phyloP scores from a whole-genome alignment of 2,329 filamentous ascomycete species.

The Tothia fuscella region DNA sequence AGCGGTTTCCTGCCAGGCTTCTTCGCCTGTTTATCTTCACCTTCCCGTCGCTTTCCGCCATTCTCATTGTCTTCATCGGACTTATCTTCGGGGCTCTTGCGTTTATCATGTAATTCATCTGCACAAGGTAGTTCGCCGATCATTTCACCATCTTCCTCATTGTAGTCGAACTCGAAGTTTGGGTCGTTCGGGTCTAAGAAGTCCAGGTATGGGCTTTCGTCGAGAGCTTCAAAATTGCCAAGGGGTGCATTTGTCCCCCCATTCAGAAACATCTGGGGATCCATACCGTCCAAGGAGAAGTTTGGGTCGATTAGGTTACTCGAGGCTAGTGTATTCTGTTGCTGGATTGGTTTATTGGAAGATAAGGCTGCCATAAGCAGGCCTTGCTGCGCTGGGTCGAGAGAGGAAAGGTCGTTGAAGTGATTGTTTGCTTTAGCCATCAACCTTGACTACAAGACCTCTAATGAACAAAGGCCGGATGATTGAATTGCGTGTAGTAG shows the following conservation, averaged over 20 bases:
- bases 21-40: constrained; percentile 77
- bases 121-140: constrained; percentile 62
- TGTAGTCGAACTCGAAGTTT: constrained; percentile 58
- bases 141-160: constrained; percentile 48
- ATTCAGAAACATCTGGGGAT: constrained; percentile 18
- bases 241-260: neutral
- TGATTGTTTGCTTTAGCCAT: constrained; percentile 7
- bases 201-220: constrained; percentile 74
- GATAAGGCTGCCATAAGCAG: constrained; percentile 35
- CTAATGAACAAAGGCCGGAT: no score
- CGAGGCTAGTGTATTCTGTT: neutral
- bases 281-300: constrained; percentile 22
- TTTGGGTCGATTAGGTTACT: constrained; percentile 14
- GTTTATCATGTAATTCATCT: constrained; percentile 41
- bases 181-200: constrained; percentile 50
- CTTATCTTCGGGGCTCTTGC: constrained; percentile 56
- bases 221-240: constrained; percentile 40
- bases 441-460: no score
- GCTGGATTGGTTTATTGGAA: constrained; percentile 29
- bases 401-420: constrained; percentile 30
- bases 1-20: constrained; percentile 94
- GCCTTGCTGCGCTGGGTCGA: constrained; percentile 35
- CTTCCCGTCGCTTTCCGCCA: constrained; percentile 66
- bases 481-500: neutral
- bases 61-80: constrained; percentile 50